These are phyloP conservation scores for Tetrahymena borealis DNA, from an alignment of 73 alveolate species.

Conservation along the genomic window DNA sequence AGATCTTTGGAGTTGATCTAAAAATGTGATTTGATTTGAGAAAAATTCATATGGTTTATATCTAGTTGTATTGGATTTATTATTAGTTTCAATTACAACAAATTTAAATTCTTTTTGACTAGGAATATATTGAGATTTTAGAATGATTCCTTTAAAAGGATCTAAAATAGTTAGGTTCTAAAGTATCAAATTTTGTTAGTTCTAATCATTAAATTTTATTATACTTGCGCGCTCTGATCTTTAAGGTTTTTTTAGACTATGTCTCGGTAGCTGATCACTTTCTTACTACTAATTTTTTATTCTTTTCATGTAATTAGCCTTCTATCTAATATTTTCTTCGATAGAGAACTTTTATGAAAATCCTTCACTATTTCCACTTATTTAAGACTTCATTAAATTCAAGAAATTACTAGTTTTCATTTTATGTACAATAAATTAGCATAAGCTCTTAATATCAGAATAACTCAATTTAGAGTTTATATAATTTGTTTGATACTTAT, in stretches of 20 bases:
- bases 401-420: slow-evolving; percentile 18
- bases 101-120: not conserved
- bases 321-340: not conserved
- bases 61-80: not conserved
- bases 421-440: slow-evolving; percentile 19
- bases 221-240: not conserved
- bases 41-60: not conserved
- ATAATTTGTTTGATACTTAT: slow-evolving; percentile 31
- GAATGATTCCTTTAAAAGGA: not conserved
- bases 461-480: slow-evolving; percentile 16
- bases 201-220: not conserved
- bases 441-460: slow-evolving; percentile 14
- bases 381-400: not conserved
- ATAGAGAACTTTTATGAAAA: not conserved
- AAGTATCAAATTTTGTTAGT: not conserved
- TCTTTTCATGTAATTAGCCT: not conserved
- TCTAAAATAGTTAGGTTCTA: not conserved
- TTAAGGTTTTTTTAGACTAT: not conserved
- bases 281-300: not conserved
- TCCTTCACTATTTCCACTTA: not conserved
- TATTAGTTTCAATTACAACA: not conserved
- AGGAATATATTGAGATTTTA: not conserved
- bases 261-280: not conserved
- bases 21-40: not conserved
- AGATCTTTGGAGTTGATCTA: not conserved